Evolutionary conservation across 2,329 filamentous ascomycete genomes (phyloP).

Genomic region (Diaporthe eres): DNA sequence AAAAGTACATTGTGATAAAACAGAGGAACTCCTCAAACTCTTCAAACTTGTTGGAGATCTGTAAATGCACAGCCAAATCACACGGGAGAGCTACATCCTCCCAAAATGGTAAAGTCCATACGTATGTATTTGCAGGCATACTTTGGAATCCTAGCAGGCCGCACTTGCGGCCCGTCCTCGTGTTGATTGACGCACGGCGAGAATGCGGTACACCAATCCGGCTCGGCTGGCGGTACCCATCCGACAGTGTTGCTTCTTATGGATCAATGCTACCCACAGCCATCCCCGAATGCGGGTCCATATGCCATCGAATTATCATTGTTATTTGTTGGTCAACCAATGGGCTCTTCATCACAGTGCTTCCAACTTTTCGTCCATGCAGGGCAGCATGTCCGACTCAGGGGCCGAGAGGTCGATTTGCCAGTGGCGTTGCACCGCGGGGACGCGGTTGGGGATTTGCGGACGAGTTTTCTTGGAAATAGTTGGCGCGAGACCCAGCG

Average conservation of each 20-base stretch:
- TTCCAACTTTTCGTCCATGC: conserved; percentile 11
- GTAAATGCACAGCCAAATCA: neutral
- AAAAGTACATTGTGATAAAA: neutral
- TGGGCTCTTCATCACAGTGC: neutral
- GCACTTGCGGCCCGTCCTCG: conserved; percentile 7
- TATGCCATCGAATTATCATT: conserved; percentile 16
- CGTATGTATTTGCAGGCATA: neutral
- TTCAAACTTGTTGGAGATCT: neutral
- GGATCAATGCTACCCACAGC: conserved; percentile 8
- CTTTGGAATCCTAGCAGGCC: neutral
- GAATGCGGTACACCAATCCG: neutral
- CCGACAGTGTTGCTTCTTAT: neutral
- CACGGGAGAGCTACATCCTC: neutral
- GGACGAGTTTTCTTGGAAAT: neutral
- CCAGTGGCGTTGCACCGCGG: conserved; percentile 6
- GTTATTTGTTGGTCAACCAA: conserved; percentile 17
- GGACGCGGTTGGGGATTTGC: neutral
- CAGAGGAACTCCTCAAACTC: neutral
- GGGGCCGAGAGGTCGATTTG: conserved; percentile 1
- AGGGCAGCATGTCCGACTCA: conserved; percentile 8
- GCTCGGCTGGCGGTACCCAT: neutral
- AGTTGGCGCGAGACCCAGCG: conserved; percentile 18
- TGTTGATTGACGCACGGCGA: conserved; percentile 12
- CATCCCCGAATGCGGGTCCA: neutral
- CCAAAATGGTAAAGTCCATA: neutral